Evolutionary conservation across 2,329 filamentous ascomycete species (phyloP), one percentile per base, ranked within the genome.

Genomic region (Colletotrichum sp.): DNA sequence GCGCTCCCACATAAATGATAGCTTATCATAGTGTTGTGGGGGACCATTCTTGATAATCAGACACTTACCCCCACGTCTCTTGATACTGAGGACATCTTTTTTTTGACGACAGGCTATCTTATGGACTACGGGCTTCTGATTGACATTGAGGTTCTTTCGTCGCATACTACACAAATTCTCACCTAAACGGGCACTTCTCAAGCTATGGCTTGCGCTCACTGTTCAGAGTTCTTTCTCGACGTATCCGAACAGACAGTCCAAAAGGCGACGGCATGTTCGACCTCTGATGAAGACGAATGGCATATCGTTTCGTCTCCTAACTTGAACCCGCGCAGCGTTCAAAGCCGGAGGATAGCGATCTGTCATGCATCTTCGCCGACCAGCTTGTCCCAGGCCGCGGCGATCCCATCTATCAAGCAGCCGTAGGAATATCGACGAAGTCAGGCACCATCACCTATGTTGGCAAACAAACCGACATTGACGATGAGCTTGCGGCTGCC

Each of bases 221-320:
- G 43, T 52, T 13, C 43, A 0, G 43, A 21, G 12, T 52, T 52
- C 10, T 8, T 52, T 0, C n/a, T 52, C 2, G 10, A 12, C 10
- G 1, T 24, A 21, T 24, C n/a, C 43, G 43, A 52, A 0, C n/a
- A 52, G 43, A 1, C 43, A 13, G 3, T 0, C 6, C 43, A 52
- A 0, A 7, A 21, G 8, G 0, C 1, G 2, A 52, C 38, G 3
- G 6, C 43, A 52, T 13, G 3, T 52, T 52, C 10, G 43, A 0
- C 43, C 12, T 24, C 10, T 21, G n/a, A 52, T 21, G n/a, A 52
- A 52, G 43, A 52, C 1, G 43, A 21, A 52, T 52, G 43, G 43
- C 43, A 52, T 21, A 3, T 52, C 3, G n/a, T 52, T 12, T 8
- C n/a, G 12, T 24, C n/a, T 24, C 10, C 43, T 52, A 8, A 52